Base-by-base conservation (phyloP, 129 eudicot species). In the Artemisia argyi region DNA sequence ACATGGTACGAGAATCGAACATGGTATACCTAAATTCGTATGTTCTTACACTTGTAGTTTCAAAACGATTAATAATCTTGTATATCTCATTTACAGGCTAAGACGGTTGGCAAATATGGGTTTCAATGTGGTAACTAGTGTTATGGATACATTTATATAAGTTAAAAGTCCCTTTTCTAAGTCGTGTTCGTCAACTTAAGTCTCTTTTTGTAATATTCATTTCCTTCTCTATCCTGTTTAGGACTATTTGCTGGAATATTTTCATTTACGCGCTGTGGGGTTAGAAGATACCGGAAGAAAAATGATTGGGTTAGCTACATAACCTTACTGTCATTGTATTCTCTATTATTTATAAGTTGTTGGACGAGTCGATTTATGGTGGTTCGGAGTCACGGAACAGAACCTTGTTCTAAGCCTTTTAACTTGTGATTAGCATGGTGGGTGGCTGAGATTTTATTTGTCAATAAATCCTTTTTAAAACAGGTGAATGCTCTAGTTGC, bases 191-290 rank as follows among this genome's bases (percentile, higher is more conserved):
- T 56, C 47, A 44, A n/a, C 24, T 11, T 0, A 19, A 71, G 57
- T 19, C 24, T 11, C n/a, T 12, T 63, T 11, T 39, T 3, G 3
- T 74, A 59, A 28, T n/a, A 58, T 61, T 16, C 39, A 7, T 65
- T 63, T 70, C 4, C 18, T 16, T 58, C 30, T 8, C 12, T 61
- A 14, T 56, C 19, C 7, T 59, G 49, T 75, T 35, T 53, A 92
- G 98, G 95, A 42, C 74, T 92, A 10, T 85, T 92, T 87, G 95
- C 90, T 61, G 98, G 96, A 58, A 73, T 89, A 11, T 89, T 89
- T 82, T 81, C 95, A 4, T 75, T 82, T 55, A 82, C 96, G 48
- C 83, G 83, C 14, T 92, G 98, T 76, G 88, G 90, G 78, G 28
- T 89, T 16, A 87, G 71, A 82, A 87, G 87, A 71, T 89, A 92